Percentiles rank a stretch among this genome's conserved stretches.
Conservation (phyloP, 306 rosid genomes). For the Neltuma alba region DNA sequence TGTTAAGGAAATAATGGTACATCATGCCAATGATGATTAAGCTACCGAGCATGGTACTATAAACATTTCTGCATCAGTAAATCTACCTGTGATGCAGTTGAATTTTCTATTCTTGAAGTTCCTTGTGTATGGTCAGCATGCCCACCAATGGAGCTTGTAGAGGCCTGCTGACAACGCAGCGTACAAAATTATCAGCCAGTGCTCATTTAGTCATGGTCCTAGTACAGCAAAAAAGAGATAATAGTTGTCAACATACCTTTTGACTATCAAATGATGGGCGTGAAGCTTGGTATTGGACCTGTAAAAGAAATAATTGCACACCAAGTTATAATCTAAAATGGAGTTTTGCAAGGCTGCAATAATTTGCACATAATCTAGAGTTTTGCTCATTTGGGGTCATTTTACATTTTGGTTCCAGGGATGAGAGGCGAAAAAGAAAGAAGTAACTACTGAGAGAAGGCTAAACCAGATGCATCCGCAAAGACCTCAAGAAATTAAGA, state of each 20-base stretch:
- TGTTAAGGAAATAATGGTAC: constrained; percentile 41
- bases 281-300: constrained; percentile 6
- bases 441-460: background rate
- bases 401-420: background rate
- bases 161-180: background rate
- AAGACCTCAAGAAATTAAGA: background rate
- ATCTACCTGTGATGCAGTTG: constrained; percentile 17
- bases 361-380: background rate
- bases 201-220: background rate
- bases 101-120: background rate
- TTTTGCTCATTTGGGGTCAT: background rate
- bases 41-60: background rate
- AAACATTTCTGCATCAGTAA: background rate
- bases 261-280: background rate
- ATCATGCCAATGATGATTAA: background rate
- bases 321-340: background rate
- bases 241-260: constrained; percentile 2
- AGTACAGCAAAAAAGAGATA: background rate
- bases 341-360: background rate
- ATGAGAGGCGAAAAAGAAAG: background rate
- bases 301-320: background rate
- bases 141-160: background rate
- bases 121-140: background rate
- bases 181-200: background rate
- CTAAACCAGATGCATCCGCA: background rate